Evolutionary conservation across 164 flowering plant species (phyloP).

Genomic region (Tetracentron sinense): DNA sequence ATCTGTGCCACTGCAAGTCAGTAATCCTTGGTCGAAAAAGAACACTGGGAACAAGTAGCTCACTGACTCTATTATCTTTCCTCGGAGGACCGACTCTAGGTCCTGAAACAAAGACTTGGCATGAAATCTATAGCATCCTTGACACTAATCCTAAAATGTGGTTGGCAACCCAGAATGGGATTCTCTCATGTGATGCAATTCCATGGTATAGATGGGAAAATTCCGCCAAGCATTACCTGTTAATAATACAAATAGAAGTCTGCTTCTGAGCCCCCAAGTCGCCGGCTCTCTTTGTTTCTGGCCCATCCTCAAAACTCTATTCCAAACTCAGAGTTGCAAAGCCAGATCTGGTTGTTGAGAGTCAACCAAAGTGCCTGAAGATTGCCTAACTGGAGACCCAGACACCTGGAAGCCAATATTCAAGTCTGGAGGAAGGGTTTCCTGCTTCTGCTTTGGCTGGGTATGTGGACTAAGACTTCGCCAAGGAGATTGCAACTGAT

Average conservation of each 20-base stretch:
- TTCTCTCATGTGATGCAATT: background rate
- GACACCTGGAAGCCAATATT: slow-evolving; percentile 77
- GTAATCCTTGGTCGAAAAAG: slow-evolving; percentile 4
- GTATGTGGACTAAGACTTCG: slow-evolving; percentile 43
- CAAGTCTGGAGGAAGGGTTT: slow-evolving; percentile 79
- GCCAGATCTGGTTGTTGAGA: slow-evolving; percentile 97
- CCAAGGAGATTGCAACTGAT: slow-evolving; percentile 58
- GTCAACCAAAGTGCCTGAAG: slow-evolving; percentile 52
- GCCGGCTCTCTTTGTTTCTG: background rate
- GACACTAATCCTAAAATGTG: background rate
- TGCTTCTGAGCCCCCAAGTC: background rate
- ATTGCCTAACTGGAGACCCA: slow-evolving; percentile 67
- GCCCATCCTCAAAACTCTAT: background rate
- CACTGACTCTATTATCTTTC: background rate
- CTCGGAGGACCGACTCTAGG: background rate
- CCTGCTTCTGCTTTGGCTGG: slow-evolving; percentile 56
- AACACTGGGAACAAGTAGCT: background rate
- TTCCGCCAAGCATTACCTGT: background rate
- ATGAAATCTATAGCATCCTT: background rate
- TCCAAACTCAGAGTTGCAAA: slow-evolving; percentile 61
- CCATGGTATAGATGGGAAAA: background rate
- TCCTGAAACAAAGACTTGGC: background rate
- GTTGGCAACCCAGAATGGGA: background rate
- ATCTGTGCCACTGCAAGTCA: background rate
- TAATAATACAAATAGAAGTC: slow-evolving; percentile 4